Percentiles rank a stretch among this genome's conserved stretches.
Conservation (phyloP, 345 rosid genomes). For the Viola odorata region DNA sequence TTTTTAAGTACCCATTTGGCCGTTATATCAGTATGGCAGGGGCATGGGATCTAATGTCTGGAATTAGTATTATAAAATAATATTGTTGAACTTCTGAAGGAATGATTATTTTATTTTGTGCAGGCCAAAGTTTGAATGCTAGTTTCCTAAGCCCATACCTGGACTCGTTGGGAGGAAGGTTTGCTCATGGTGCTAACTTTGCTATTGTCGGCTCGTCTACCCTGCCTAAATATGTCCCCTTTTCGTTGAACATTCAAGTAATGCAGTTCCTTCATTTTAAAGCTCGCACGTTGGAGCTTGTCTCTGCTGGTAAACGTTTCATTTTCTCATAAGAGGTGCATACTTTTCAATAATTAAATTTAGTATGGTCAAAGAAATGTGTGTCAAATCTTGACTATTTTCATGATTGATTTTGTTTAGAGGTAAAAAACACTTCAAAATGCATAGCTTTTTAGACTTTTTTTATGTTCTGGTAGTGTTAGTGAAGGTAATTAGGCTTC, state of each 20-base stretch:
- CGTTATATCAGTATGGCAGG: not conserved
- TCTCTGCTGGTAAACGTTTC: conserved; percentile 29
- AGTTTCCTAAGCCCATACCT: conserved; percentile 59
- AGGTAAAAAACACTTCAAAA: too few relatives aligned
- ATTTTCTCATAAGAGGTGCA: not conserved
- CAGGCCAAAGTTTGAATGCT: conserved; percentile 80
- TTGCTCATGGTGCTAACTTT: conserved; percentile 66
- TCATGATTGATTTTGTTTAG: too few relatives aligned
- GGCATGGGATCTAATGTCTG: not conserved
- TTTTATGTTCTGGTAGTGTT: too few relatives aligned
- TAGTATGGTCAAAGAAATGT: not conserved
- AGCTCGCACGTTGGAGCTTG: conserved; percentile 56
- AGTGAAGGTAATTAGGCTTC: too few relatives aligned
- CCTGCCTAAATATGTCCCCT: conserved; percentile 70
- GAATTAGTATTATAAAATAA: not conserved
- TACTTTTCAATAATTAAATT: not conserved
- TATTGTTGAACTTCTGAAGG: not conserved
- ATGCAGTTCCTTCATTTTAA: conserved; percentile 87
- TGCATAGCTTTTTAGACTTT: too few relatives aligned
- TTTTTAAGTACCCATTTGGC: not conserved
- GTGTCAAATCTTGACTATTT: too few relatives aligned
- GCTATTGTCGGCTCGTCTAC: conserved; percentile 76
- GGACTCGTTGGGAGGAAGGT: conserved; percentile 59
- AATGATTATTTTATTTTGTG: conserved; percentile 9
- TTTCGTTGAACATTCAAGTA: conserved; percentile 65